Evolutionary conservation across 306 rosid species (phyloP), one percentile per base, ranked within the genome.

Genomic region (Gynostemma pentaphyllum): DNA sequence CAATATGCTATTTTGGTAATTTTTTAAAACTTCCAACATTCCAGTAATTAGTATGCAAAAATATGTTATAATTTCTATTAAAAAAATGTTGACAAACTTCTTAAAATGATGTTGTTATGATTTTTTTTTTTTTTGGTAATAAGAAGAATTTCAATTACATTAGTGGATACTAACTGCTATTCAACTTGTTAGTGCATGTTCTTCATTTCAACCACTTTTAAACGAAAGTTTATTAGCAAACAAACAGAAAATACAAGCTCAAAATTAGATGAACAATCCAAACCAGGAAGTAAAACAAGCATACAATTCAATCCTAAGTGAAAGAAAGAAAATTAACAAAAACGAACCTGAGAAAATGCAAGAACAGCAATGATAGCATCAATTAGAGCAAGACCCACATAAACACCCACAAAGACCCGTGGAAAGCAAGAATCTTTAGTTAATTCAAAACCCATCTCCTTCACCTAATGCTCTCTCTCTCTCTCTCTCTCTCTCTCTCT

Each of bases 321-420:
- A 64, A 34, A n/a, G 6, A 28, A n/a, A 19, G 37, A 36, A 5
- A 21, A 67, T 8, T n/a, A 18, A 56, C n/a, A 15, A 19, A 50
- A 30, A 9, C 54, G 72, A 79, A 91, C 98, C 98, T 92, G 98
- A 68, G 55, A 77, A 67, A 67, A 82, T 14, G 96, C 87, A 53
- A 92, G 69, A 75, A 59, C 70, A 34, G 90, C 80, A 75, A 92
- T 57, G 48, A 82, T 34, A 56, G 76, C 88, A 62, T 82, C 82
- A 73, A 88, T 54, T 27, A 92, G 54, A 72, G 96, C 89, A 66
- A 88, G 86, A 73, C 72, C 79, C 63, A 73, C 81, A 81, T 79
- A 76, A 23, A 83, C 85, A 66, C 75, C 87, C 22, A 76, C 71
- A 70, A 86, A 47, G 12, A 39, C 76, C 28, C 51, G 70, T 23